Conservation (phyloP, 108 stramenopile species). For the Cylindrotheca closterium region DNA sequence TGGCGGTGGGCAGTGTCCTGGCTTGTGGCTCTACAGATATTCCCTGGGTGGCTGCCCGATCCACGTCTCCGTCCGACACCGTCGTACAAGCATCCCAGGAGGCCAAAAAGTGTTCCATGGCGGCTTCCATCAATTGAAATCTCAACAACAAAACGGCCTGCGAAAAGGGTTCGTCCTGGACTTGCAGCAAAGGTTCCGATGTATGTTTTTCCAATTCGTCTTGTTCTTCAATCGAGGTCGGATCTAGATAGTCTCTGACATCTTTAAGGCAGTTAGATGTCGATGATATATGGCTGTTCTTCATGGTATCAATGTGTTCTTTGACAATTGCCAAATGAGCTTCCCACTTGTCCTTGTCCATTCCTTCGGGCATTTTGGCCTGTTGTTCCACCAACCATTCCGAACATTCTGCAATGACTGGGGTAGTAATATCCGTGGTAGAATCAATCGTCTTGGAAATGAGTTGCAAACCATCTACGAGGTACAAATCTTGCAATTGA, state of each 20-base stretch:
- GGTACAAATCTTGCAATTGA: constrained; percentile 73
- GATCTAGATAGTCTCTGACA: constrained; percentile 47
- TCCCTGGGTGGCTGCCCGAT: constrained; percentile 70
- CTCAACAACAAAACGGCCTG: constrained; percentile 35
- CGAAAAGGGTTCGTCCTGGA: constrained; percentile 17
- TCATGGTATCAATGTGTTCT: constrained; percentile 15
- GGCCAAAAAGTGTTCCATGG: constrained; percentile 27
- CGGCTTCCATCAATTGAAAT: constrained; percentile 34
- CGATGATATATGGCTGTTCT: constrained; percentile 16
- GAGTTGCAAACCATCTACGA: constrained; percentile 76
- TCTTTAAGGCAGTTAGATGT: constrained; percentile 27
- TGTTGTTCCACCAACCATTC: constrained; percentile 28
- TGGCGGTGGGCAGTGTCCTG: constrained; percentile 8
- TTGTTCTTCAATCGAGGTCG: background rate
- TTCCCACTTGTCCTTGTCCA: constrained; percentile 20
- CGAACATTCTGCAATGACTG: constrained; percentile 18
- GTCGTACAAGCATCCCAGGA: constrained; percentile 61
- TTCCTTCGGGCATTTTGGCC: constrained; percentile 1
- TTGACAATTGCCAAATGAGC: constrained; percentile 18
- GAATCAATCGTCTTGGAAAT: constrained; percentile 57
- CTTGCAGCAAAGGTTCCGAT: constrained; percentile 2
- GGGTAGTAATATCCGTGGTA: background rate
- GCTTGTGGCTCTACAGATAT: constrained; percentile 18
- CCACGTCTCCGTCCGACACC: constrained; percentile 72
- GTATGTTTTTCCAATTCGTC: constrained; percentile 1